These are phyloP conservation scores for Neofusicoccum cordaticola DNA, from an alignment of 2,329 filamentous ascomycete species.

Conservation along the genomic window DNA sequence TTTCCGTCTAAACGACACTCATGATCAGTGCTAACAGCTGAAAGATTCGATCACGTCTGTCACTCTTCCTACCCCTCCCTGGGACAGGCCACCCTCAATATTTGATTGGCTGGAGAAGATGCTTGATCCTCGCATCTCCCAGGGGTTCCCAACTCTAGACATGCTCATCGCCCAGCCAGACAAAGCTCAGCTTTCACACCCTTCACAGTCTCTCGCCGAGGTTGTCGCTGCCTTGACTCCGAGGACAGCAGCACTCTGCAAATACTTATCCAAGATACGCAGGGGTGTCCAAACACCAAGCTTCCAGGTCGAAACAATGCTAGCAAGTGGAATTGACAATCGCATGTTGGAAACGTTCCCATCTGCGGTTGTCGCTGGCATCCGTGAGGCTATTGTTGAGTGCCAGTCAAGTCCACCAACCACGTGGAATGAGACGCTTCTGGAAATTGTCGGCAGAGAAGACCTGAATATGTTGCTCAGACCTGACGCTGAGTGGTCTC, in stretches of 20 bases:
- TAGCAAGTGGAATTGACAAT: constrained; percentile 64
- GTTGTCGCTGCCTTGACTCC: constrained; percentile 27
- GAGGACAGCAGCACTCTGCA: constrained; percentile 65
- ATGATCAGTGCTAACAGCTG: neutral
- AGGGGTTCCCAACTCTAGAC: constrained; percentile 37
- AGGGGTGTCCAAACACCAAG: constrained; percentile 42
- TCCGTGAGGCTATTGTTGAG: constrained; percentile 79
- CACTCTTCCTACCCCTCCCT: constrained; percentile 30
- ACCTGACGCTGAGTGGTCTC: constrained; percentile 41
- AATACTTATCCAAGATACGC: constrained; percentile 57
- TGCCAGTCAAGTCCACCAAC: constrained; percentile 81
- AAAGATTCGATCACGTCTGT: constrained; percentile 12
- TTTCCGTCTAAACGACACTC: too few relatives aligned
- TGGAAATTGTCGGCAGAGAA: constrained; percentile 75
- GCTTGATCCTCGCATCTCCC: constrained; percentile 28
- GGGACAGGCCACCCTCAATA: constrained; percentile 55
- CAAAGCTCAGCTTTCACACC: neutral
- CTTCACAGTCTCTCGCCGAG: neutral
- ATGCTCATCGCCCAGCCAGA: constrained; percentile 23
- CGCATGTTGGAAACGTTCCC: constrained; percentile 77
- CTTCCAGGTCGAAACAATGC: constrained; percentile 71
- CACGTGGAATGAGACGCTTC: constrained; percentile 68
- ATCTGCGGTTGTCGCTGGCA: constrained; percentile 73
- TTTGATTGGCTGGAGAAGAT: constrained; percentile 49
- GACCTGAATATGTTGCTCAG: constrained; percentile 71